Percentiles rank a stretch among this genome's conserved stretches.
Evolutionary conservation across 306 rosid species (phyloP).

Genomic region (Sophora flavescens): DNA sequence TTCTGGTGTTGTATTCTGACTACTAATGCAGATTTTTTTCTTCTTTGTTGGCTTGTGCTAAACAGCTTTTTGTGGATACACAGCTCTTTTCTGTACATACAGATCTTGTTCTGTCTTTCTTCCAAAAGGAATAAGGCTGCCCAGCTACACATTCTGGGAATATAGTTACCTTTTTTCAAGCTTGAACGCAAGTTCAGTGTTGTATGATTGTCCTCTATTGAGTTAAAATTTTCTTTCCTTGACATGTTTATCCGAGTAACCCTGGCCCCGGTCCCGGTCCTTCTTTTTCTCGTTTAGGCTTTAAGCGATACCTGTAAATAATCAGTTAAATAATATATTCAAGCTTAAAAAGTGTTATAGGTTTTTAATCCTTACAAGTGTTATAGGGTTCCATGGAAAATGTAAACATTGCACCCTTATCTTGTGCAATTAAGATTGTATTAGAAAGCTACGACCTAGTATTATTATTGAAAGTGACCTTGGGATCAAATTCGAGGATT

Average conservation of each 20-base stretch:
- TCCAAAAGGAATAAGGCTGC: slow-evolving; percentile 82
- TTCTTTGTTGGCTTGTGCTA: slow-evolving; percentile 43
- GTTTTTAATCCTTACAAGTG: slow-evolving; percentile 26
- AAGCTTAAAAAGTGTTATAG: slow-evolving; percentile 40
- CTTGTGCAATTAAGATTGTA: not conserved
- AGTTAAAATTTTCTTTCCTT: slow-evolving; percentile 35
- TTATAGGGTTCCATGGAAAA: slow-evolving; percentile 2
- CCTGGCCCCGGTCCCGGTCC: not conserved
- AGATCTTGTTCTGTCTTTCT: slow-evolving; percentile 90
- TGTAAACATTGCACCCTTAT: slow-evolving; percentile 19
- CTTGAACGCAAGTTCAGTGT: slow-evolving; percentile 71
- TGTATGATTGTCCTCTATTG: slow-evolving; percentile 48
- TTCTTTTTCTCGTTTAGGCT: not conserved
- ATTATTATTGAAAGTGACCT: not conserved
- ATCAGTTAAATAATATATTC: slow-evolving; percentile 31
- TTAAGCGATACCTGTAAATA: slow-evolving; percentile 48
- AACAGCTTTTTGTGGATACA: slow-evolving; percentile 94
- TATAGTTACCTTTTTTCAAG: slow-evolving; percentile 39
- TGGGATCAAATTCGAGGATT: slow-evolving; percentile 5
- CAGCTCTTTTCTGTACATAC: slow-evolving; percentile 97
- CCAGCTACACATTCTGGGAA: slow-evolving; percentile 40
- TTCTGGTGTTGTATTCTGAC: slow-evolving; percentile 22
- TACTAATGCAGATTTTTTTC: slow-evolving; percentile 44
- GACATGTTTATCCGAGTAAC: slow-evolving; percentile 11
- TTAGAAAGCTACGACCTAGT: not conserved